Base-by-base conservation (phyloP, 495 filamentous ascomycete genomes). In the Lophiotrema nucula region DNA sequence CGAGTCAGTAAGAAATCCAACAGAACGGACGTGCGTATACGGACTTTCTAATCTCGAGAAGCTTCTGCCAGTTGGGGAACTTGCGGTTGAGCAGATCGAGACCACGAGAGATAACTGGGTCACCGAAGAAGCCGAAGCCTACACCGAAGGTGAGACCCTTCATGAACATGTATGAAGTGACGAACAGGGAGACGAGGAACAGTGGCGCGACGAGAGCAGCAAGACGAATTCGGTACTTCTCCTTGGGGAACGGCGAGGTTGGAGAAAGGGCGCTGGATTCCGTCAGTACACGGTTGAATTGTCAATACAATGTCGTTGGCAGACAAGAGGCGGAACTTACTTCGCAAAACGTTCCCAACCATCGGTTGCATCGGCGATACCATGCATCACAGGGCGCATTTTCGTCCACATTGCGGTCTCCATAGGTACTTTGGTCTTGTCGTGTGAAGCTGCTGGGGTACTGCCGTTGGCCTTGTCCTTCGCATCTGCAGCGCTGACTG, bases 341-440 rank as follows among this genome's bases (percentile, higher is more conserved):
- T 95, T 96, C 24, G 76, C 84, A 67, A 95, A 81, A 38, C 86
- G 74, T 67, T 95, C 91, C 80, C 87, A 96, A 0, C 77, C 81
- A 69, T 95, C 91, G 1, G 85, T 77, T 15, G 90, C 73, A 64
- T 89, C 87, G 15, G 84, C 83, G 25, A 95, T 65, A 1, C 77
- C 74, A 66, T 90, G 87, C 89, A 95, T 93, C 13, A 85, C 69
- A 0, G 88, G 85, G 53, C 89, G 77, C 67, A 88, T 87, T 58
- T 86, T 85, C 6, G 78, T 79, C 78, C 88, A 88, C 70, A 93
- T 88, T 2, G 83, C 86, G 3, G 83, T 83, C 68, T 88, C 86
- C 75, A 95, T 86, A 0, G 88, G 90, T 38, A 87, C 80, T 66
- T 91, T 93, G 0, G 90, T 91, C 73, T 90, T 95, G 63, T 95